phyloP scores from a whole-genome alignment of 2,329 filamentous ascomycete genomes.

The Paracorniculantispora psalliotae region DNA sequence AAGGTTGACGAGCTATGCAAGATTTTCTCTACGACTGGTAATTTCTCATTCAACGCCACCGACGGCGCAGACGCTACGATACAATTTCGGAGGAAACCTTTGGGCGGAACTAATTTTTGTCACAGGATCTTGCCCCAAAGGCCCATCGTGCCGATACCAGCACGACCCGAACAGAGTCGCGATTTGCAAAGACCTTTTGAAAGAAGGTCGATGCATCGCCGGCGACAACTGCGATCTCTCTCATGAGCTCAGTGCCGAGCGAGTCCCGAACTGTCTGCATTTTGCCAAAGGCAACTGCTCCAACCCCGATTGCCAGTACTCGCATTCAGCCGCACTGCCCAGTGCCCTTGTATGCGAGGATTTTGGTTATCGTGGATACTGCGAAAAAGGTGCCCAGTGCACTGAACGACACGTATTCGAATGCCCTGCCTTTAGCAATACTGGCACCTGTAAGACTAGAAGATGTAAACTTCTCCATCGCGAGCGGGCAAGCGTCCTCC shows the following conservation, averaged over 20 bases:
- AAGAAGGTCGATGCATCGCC: slow-evolving; percentile 70
- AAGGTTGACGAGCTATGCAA: slow-evolving; percentile 73
- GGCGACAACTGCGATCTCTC: slow-evolving; percentile 85
- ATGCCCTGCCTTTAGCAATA: slow-evolving; percentile 93
- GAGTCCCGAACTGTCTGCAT: slow-evolving; percentile 83
- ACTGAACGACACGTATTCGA: slow-evolving; percentile 82
- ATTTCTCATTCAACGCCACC: slow-evolving; percentile 38
- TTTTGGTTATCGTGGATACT: slow-evolving; percentile 86
- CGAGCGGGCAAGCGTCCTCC: slow-evolving; percentile 75
- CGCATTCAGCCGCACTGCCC: slow-evolving; percentile 74
- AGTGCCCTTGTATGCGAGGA: slow-evolving; percentile 74
- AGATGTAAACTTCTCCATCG: slow-evolving; percentile 83
- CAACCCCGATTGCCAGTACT: slow-evolving; percentile 80
- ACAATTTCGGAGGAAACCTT: slow-evolving; percentile 16
- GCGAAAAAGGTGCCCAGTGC: slow-evolving; percentile 74
- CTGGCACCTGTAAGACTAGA: slow-evolving; percentile 72
- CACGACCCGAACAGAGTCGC: slow-evolving; percentile 86
- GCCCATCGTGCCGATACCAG: slow-evolving; percentile 70
- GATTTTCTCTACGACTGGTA: slow-evolving; percentile 65
- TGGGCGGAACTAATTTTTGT: slow-evolving; percentile 37
- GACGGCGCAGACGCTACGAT: not conserved
- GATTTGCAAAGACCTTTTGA: slow-evolving; percentile 82
- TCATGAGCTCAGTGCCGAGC: slow-evolving; percentile 76
- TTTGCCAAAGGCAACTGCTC: slow-evolving; percentile 86
- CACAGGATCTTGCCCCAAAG: slow-evolving; percentile 79